Conservation (phyloP, 257 asterid species). For the Linderniella brevidens region DNA sequence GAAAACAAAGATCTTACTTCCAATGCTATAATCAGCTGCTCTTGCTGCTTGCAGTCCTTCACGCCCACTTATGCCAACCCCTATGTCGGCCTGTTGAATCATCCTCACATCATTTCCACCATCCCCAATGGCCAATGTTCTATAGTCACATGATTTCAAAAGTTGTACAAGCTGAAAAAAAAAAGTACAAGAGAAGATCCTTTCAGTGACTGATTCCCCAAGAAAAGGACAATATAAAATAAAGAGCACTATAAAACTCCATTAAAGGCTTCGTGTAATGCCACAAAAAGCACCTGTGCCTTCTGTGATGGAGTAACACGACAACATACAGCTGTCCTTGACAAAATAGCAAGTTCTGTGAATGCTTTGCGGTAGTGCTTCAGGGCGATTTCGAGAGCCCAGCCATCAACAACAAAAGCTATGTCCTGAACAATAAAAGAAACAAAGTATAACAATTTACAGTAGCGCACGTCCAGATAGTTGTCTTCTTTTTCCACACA, state of each 20-base stretch:
- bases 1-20: constrained; percentile 45
- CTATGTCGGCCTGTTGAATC: constrained; percentile 99
- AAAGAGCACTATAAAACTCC: not conserved
- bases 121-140: constrained; percentile 99
- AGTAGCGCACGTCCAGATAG: not conserved
- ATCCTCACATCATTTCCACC: constrained; percentile 99
- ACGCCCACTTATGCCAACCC: constrained; percentile 99
- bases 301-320: constrained; percentile 99
- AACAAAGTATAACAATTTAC: not conserved
- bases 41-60: constrained; percentile 99
- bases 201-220: not conserved
- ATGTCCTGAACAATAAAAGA: constrained; percentile 47
- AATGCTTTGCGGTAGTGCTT: constrained; percentile 77
- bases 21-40: constrained; percentile 99
- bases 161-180: constrained; percentile 73
- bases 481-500: not conserved
- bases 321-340: constrained; percentile 94
- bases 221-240: not conserved
- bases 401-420: constrained; percentile 96
- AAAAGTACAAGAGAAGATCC: not conserved
- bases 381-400: constrained; percentile 98
- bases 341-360: constrained; percentile 82
- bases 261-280: not conserved
- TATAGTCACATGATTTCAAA: constrained; percentile 77
- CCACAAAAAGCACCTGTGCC: constrained; percentile 61